Evolutionary conservation across 768 basidiomycete genomes (phyloP).

Genomic region (Chalciporus pseudorubinellus): DNA sequence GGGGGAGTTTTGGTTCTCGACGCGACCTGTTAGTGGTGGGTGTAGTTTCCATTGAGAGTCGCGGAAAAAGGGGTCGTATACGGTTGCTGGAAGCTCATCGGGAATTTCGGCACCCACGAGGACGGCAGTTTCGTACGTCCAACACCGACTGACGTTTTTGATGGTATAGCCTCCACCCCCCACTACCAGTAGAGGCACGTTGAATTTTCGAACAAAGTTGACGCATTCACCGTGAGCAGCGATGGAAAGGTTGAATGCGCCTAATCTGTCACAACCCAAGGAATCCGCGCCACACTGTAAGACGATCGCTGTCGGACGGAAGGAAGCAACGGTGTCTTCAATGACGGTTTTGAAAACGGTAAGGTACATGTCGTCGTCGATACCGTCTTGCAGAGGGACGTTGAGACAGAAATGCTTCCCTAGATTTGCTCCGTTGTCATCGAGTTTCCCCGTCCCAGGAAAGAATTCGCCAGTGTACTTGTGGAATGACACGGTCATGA

Average conservation of each 20-base stretch:
- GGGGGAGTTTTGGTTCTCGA: conserved; percentile 89
- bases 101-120: conserved; percentile 81
- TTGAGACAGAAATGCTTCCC: conserved; percentile 97
- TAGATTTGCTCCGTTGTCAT: conserved; percentile 83
- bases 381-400: conserved; percentile 91
- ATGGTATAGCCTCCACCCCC: conserved; percentile 98
- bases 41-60: conserved; percentile 92
- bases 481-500: conserved; percentile 98
- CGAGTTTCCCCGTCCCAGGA: conserved; percentile 93
- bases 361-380: conserved; percentile 97
- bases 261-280: conserved; percentile 89
- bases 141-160: conserved; percentile 96
- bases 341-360: conserved; percentile 95
- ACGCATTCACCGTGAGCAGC: conserved; percentile 98
- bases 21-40: conserved; percentile 85
- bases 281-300: conserved; percentile 98
- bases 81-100: conserved; percentile 82
- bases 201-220: conserved; percentile 91
- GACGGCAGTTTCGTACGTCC: conserved; percentile 97
- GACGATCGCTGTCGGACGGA: conserved; percentile 87
- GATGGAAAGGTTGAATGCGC: conserved; percentile 96
- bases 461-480: conserved; percentile 99
- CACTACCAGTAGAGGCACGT: conserved; percentile 85
- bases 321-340: conserved; percentile 87
- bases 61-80: conserved; percentile 91